Percentiles rank a stretch among this genome's conserved stretches.
These are phyloP conservation scores for Trichoderma atroviride DNA, from an alignment of 2,329 filamentous ascomycete genomes.

Conservation along the genomic window DNA sequence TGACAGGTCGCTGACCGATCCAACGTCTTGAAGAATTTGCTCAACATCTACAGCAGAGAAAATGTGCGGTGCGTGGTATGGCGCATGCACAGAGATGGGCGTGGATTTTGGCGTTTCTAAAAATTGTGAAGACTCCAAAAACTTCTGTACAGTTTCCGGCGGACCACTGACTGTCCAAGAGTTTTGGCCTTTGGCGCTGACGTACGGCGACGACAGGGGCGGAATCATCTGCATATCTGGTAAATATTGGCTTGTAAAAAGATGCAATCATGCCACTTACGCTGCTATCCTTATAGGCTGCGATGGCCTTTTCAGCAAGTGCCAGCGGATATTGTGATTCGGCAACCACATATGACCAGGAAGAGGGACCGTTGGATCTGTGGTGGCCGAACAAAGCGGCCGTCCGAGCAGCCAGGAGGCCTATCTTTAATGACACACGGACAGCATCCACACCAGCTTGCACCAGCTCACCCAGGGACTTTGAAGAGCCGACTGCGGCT, in stretches of 20 bases:
- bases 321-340: conserved; percentile 9
- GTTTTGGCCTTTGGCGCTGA: conserved; percentile 18
- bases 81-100: conserved; percentile 6
- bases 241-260: neutral
- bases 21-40: conserved; percentile 8
- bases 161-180: conserved; percentile 21
- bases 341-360: conserved; percentile 22
- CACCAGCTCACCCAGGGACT: conserved; percentile 17
- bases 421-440: conserved; percentile 18
- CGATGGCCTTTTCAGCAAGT: conserved; percentile 10
- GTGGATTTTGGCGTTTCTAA: neutral
- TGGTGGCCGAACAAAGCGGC: conserved; percentile 18
- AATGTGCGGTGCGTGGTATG: conserved; percentile 20
- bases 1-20: neutral
- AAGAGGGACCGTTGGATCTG: neutral
- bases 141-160: conserved; percentile 9
- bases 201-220: conserved; percentile 13
- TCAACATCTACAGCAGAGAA: conserved; percentile 15
- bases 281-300: neutral
- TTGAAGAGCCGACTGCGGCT: conserved; percentile 24
- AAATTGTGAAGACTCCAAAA: neutral
- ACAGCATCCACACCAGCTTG: conserved; percentile 20
- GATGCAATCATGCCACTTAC: neutral
- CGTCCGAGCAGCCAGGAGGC: conserved; percentile 14
- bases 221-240: neutral